Evolutionary conservation across 768 basidiomycete species (phyloP), one percentile per base, ranked within the genome.

Genomic region (Hygrocybe coccinea): DNA sequence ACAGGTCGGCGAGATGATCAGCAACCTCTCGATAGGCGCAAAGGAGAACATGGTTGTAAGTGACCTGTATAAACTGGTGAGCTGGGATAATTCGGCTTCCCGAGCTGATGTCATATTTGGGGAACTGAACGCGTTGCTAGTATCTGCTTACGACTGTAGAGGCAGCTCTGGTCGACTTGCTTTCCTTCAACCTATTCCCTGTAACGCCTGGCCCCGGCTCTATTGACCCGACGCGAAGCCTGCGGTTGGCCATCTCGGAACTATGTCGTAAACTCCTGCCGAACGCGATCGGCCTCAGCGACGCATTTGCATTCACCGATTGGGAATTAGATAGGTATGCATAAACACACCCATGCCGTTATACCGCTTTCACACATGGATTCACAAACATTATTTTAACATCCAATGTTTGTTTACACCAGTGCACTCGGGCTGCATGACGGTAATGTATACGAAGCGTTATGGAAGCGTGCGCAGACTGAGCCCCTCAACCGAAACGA

Each of bases 281-380:
- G 0, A 77, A 91, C 56, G 79, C 78, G 5, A 80, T 90, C 52
- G 85, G 82, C 0, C 69, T 90, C 52, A 83, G 77, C 5, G 88
- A 91, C 64, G 82, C 85, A 2, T 89, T 91, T 64, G 84, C 82
- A 0, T 87, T 87, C 60, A 76, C 80, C 0, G 87, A 90, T 61
- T 90, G 85, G 84, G 81, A 87, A 50, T 70, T 90, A 15, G 79
- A 88, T 59, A 86, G 84, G 82, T 82, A 48, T 14, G 73, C 50
- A 43, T 19, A 22, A 19, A 14, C 4, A 35, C 24, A 48, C 39
- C n/a, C 29, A 14, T 19, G 38, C 14, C 5, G 15, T 9, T 3
- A 41, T 11, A 3, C 15, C 14, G 38, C n/a, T 17, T 54, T 2
- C 39, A 10, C 14, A 33, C 46, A 24, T 36, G 25, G 52, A 49